Percentiles rank a stretch among this genome's conserved stretches.
These are phyloP conservation scores for Candida oleophila DNA, from an alignment of 805 yeast genomes.

Conservation along the genomic window DNA sequence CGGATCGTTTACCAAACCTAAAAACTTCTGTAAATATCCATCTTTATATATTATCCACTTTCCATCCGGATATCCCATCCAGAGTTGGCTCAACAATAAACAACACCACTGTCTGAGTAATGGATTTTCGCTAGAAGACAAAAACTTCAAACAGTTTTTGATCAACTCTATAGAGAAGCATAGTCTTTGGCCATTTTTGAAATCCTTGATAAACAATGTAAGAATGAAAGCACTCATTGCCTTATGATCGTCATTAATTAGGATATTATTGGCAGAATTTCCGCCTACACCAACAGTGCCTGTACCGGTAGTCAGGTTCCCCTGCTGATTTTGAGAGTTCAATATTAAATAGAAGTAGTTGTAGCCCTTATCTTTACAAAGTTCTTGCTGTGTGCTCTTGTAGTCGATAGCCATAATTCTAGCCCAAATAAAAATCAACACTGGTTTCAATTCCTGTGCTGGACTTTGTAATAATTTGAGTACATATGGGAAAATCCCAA, in stretches of 20 bases:
- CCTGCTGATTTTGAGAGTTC: conserved; percentile 37
- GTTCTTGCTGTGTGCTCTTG: conserved; percentile 84
- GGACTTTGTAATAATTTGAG: conserved; percentile 88
- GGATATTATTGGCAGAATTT: conserved; percentile 21
- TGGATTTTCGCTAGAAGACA: conserved; percentile 77
- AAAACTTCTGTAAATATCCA: conserved; percentile 56
- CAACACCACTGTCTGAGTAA: conserved; percentile 91
- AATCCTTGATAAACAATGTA: conserved; percentile 80
- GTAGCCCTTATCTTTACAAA: conserved; percentile 87
- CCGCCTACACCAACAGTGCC: conserved; percentile 16
- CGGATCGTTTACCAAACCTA: conserved; percentile 72
- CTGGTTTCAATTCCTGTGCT: conserved; percentile 92
- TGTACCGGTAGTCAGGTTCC: conserved; percentile 25
- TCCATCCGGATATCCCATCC: conserved; percentile 72
- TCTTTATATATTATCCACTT: conserved; percentile 68
- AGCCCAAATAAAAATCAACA: conserved; percentile 95
- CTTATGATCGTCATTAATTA: conserved; percentile 76
- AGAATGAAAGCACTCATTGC: conserved; percentile 95
- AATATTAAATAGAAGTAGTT: conserved; percentile 82
- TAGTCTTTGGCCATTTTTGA: conserved; percentile 73
- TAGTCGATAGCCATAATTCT: conserved; percentile 95
- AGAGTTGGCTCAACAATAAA: conserved; percentile 71
- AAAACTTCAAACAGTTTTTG: conserved; percentile 61
- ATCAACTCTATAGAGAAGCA: conserved; percentile 75
- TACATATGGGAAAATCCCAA: conserved; percentile 95